phyloP scores from a whole-genome alignment of 2,329 filamentous ascomycete species.

The Sarocladium kiliense region DNA sequence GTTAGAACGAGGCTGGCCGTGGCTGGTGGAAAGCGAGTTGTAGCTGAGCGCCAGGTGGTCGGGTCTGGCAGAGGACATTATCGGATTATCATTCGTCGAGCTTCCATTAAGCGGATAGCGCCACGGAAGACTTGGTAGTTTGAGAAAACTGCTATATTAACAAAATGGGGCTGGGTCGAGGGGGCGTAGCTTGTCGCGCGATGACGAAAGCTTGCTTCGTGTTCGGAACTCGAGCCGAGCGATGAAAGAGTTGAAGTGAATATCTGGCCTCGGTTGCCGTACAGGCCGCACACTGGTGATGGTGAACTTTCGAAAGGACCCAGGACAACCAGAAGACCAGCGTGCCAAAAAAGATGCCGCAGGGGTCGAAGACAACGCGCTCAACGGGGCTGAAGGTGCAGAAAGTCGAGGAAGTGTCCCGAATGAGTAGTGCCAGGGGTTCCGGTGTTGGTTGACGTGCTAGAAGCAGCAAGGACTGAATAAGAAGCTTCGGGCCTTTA shows the following conservation, averaged over 20 bases:
- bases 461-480: neutral
- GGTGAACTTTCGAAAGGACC: too few species aligned
- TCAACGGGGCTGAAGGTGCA: conserved; percentile 2
- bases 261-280: neutral
- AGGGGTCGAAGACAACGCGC: conserved; percentile 3
- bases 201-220: conserved; percentile 2
- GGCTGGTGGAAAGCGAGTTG: conserved; percentile 60
- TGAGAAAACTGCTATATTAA: conserved; percentile 3
- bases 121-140: neutral
- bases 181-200: neutral
- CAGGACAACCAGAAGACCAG: neutral
- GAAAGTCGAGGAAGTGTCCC: neutral
- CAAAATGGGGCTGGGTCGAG: neutral
- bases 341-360: neutral
- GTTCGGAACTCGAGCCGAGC: neutral
- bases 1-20: conserved; percentile 60
- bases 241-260: neutral
- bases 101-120: neutral
- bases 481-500: neutral
- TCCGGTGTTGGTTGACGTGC: neutral
- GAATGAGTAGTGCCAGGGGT: neutral
- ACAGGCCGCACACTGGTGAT: too few species aligned
- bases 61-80: conserved; percentile 87
- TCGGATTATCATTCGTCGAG: conserved; percentile 40
- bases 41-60: conserved; percentile 85